phyloP scores from a whole-genome alignment of 2,329 filamentous ascomycete genomes.

The Aspergillus felis region DNA sequence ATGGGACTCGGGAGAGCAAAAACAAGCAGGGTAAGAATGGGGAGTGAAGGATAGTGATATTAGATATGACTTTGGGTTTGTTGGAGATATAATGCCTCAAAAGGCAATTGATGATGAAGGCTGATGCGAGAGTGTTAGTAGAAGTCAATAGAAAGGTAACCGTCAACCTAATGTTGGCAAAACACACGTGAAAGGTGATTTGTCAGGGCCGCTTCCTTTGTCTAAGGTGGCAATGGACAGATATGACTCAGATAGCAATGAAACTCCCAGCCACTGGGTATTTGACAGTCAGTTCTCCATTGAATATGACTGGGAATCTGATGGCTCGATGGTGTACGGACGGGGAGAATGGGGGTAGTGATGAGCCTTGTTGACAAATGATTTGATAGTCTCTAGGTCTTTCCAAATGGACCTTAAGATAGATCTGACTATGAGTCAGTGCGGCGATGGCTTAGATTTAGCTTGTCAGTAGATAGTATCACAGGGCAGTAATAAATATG shows the following conservation, averaged over 20 bases:
- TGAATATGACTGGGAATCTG: background rate
- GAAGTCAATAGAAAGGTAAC: slow-evolving; percentile 26
- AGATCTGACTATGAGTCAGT: background rate
- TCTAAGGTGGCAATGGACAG: slow-evolving; percentile 9
- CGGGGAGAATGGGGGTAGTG: background rate
- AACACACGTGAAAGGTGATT: slow-evolving; percentile 17
- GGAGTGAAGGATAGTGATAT: background rate
- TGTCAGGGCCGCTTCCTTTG: slow-evolving; percentile 14
- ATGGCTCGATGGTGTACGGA: background rate
- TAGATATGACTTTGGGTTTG: background rate
- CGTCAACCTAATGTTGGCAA: slow-evolving; percentile 6
- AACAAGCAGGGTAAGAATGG: background rate
- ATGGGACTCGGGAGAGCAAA: background rate
- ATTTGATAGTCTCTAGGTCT: background rate
- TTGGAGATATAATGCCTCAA: background rate
- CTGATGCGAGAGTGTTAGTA: slow-evolving; percentile 18
- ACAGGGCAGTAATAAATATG: background rate
- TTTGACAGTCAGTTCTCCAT: background rate
- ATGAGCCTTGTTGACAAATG: background rate
- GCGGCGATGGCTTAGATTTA: background rate
- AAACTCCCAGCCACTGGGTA: background rate
- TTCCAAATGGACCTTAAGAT: background rate
- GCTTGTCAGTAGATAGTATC: background rate
- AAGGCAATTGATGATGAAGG: slow-evolving; percentile 18
- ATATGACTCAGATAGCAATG: background rate